Evolutionary conservation across 176 grass and related monocot species (phyloP), one percentile per base, ranked within the genome.

Genomic region (Phragmites australis): DNA sequence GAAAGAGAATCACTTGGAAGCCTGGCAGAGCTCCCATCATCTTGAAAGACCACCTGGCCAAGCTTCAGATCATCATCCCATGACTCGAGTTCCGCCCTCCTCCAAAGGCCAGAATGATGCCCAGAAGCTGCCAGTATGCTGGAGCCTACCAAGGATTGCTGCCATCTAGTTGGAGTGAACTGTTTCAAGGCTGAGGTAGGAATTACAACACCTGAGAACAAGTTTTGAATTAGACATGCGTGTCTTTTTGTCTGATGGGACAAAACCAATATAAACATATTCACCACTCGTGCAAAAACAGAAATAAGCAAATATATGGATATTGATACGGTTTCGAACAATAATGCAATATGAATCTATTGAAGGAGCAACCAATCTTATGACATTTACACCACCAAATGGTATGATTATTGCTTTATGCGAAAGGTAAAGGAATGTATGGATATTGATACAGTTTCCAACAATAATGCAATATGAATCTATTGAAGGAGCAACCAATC

Each of bases 11-110:
- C 90, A 9, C 51, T 85, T n/a, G 83, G 48, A 43, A 97, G 88
- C 25, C 86, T 93, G 19, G 86, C 77, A 57, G 77, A 89, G 45
- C 78, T 87, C 23, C 95, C 88, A 83, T 92, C 92, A 83, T 94
- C 86, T 82, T 68, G 86, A 70, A 93, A 97, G 29, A 97, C 37
- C 49, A 94, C 90, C 74, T 88, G 86, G 42, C 80, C 95, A 32
- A 86, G 64, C 56, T 84, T 88, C 37, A 81, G 81, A 59, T 97
- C 84, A 64, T 94, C 90, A 66, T 97, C 90, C 92, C 92, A 98
- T 53, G 86, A 89, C 81, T 93, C 90, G 4, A 98, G 95, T 78
- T 98, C 92, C 22, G 92, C 92, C 81, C 85, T 94, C 65, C 87
- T 94, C 92, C 95, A 98, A 67, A 94, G 75, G 46, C 89, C 80